Evolutionary conservation across 345 rosid species (phyloP).

Genomic region (Raphanus raphanistrum): DNA sequence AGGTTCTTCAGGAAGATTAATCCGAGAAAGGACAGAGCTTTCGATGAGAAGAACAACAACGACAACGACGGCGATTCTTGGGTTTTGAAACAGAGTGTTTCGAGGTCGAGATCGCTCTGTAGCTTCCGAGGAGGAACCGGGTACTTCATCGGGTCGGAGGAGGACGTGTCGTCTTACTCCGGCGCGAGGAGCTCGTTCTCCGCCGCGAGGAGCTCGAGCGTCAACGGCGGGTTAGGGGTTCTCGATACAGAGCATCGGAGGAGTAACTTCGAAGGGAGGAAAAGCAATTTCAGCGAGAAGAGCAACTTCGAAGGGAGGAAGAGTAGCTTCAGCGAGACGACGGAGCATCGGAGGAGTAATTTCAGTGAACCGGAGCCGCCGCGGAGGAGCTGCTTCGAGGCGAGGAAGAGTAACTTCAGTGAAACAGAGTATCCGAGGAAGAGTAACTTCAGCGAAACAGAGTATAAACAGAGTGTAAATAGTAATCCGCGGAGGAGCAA

Average conservation of each 20-base stretch:
- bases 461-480: constrained; percentile 32
- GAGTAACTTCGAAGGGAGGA: constrained; percentile 71
- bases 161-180: constrained; percentile 59
- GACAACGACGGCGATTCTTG: constrained; percentile 41
- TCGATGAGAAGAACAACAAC: constrained; percentile 58
- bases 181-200: constrained; percentile 67
- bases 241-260: constrained; percentile 72
- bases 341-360: constrained; percentile 66
- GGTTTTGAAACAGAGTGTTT: constrained; percentile 64
- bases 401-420: constrained; percentile 61
- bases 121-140: constrained; percentile 79
- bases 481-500: constrained; percentile 42
- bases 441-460: constrained; percentile 46
- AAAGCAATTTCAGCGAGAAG: constrained; percentile 59
- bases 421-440: constrained; percentile 53
- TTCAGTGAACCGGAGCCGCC: constrained; percentile 54
- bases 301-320: constrained; percentile 37
- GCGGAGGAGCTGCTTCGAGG: constrained; percentile 65
- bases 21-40: constrained; percentile 34
- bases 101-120: constrained; percentile 90
- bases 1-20: constrained; percentile 69
- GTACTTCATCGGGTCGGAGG: constrained; percentile 65
- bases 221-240: constrained; percentile 57
- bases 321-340: constrained; percentile 43
- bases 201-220: constrained; percentile 84